A percentile compares a stretch with the other conserved stretches of the same genome.
Conservation (phyloP, 306 rosid species). For the Ammopiptanthus mongolicus region DNA sequence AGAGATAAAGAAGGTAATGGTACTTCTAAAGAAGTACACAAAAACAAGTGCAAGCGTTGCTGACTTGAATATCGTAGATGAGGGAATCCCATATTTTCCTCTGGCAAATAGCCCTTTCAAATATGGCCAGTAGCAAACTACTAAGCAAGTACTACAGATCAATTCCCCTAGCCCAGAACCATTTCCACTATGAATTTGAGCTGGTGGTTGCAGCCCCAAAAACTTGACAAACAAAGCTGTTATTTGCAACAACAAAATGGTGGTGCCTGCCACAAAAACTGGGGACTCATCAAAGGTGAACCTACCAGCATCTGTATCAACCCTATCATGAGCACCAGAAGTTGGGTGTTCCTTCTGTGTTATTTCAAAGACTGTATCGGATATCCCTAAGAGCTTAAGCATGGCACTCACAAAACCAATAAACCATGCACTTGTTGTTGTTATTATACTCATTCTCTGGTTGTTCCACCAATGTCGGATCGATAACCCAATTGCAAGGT, state of each 20-base stretch:
- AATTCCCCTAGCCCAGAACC: slow-evolving; percentile 52
- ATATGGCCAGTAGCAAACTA: slow-evolving; percentile 49
- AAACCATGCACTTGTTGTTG: slow-evolving; percentile 37
- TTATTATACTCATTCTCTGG: slow-evolving; percentile 50
- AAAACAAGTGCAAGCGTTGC: slow-evolving; percentile 31
- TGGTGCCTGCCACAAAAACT: slow-evolving; percentile 44
- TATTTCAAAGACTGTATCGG: slow-evolving; percentile 56
- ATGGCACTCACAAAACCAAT: slow-evolving; percentile 41
- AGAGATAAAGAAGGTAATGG: not conserved
- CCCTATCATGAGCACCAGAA: not conserved
- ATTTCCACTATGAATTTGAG: not conserved
- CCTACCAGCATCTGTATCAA: slow-evolving; percentile 23
- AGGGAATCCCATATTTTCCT: slow-evolving; percentile 64
- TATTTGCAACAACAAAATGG: slow-evolving; percentile 52
- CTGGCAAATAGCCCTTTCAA: slow-evolving; percentile 51
- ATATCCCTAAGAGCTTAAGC: slow-evolving; percentile 38
- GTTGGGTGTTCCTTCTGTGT: slow-evolving; percentile 45
- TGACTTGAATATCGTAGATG: slow-evolving; percentile 43
- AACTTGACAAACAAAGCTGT: slow-evolving; percentile 23
- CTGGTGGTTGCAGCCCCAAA: slow-evolving; percentile 15
- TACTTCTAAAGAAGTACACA: slow-evolving; percentile 25
- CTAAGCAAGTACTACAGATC: slow-evolving; percentile 25
- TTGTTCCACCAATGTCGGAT: slow-evolving; percentile 73
- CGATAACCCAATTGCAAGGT: slow-evolving; percentile 32
- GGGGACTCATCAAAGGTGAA: slow-evolving; percentile 62